Evolutionary conservation across 2,329 filamentous ascomycete species (phyloP), one percentile per base, ranked within the genome.

Genomic region (Epichloe gansuensis): DNA sequence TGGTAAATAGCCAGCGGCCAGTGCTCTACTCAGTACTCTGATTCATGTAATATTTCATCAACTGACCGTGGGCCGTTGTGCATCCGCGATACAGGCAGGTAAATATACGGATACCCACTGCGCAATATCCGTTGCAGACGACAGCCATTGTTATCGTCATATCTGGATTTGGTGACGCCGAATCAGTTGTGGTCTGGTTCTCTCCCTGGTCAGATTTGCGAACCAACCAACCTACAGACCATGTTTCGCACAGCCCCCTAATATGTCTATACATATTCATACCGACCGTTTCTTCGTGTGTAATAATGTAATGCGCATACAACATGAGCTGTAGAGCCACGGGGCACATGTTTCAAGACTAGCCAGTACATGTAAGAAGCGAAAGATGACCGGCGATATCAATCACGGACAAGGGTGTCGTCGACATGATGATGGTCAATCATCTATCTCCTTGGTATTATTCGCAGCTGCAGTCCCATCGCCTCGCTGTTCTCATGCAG

Each of bases 21-120:
- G 17, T 17, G 17, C 17, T 17, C 17, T 21, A 21, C 17, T 21
- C 17, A 2, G 21, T 23, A 35, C 21, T 44, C 9, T 21, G n/a
- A n/a, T 13, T 47, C 17, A 21, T 21, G 17, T 38, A 27, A 40
- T 47, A 12, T 17, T 38, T 38, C 31, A 38, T 41, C 31, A 49
- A 35, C 49, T 39, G 34, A 50, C 23, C 38, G 45, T 42, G 51
- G 46, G 40, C 40, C 40, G 25, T 21, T 39, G 21, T 39, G 50
- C 39, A 47, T 43, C 25, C 17, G 50, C 48, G 50, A 27, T 38
- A 49, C 50, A 46, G 51, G 47, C 50, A 46, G 51, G 47, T 46
- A 52, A 35, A 8, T 8, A 31, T 31, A 21, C 17, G 47, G 46
- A 49, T 52, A 25, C 34, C 34, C 40, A 49, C 51, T 41, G 34